Percentiles rank a stretch among this genome's conserved stretches.
Evolutionary conservation across 2,329 filamentous ascomycete genomes (phyloP).

Genomic region (Penicillium sp.): DNA sequence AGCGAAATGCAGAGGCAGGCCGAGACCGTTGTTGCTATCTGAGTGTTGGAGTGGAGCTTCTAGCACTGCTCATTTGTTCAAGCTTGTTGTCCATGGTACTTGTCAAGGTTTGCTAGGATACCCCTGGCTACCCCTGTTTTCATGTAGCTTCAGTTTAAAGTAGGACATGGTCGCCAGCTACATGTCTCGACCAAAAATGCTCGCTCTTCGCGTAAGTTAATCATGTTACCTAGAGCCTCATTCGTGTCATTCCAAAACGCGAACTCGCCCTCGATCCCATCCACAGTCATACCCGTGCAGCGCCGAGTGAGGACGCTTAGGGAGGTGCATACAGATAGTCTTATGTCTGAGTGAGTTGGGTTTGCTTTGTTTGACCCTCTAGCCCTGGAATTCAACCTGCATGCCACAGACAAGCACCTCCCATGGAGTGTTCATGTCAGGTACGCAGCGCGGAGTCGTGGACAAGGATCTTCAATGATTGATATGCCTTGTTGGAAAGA

Average conservation of each 20-base stretch:
- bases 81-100: neutral
- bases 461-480: neutral
- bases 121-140: neutral
- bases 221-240: no score
- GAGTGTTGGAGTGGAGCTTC: neutral
- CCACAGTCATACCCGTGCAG: no score
- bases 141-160: neutral
- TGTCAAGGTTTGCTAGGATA: neutral
- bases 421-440: neutral
- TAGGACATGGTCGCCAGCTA: neutral
- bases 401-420: constrained; percentile 5
- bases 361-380: neutral
- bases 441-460: neutral
- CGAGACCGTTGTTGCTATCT: neutral
- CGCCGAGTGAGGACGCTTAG: neutral
- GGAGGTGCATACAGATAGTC: neutral
- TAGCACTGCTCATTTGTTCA: no score
- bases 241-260: no score
- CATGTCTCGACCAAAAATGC: neutral
- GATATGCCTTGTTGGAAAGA: no score
- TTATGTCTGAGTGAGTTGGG: no score
- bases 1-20: neutral
- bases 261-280: no score
- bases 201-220: neutral
- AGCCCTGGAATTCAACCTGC: constrained; percentile 11